phyloP scores from a whole-genome alignment of 2,329 filamentous ascomycete species.

The Chrysosphaeria jannelii region DNA sequence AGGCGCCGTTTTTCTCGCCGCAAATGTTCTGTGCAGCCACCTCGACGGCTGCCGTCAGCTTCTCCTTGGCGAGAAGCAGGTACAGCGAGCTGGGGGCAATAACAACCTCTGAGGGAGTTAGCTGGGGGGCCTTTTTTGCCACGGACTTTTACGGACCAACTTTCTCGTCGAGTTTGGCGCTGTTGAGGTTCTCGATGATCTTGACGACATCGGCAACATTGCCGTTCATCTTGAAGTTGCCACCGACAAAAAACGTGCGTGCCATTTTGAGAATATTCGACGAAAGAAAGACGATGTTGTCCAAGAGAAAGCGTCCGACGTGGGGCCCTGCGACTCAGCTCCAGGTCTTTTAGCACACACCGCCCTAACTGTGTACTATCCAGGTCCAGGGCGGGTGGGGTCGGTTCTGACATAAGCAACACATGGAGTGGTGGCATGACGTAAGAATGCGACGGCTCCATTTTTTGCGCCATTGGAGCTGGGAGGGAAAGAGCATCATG shows the following conservation, averaged over 20 bases:
- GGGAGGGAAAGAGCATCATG: no score
- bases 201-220: constrained; percentile 65
- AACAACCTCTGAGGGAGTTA: constrained; percentile 44
- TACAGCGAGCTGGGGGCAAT: constrained; percentile 76
- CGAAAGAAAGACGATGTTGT: no score
- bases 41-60: constrained; percentile 44
- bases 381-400: no score
- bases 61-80: constrained; percentile 60
- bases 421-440: no score
- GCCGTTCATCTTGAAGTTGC: constrained; percentile 99
- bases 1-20: constrained; percentile 89
- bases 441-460: no score
- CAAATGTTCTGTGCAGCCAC: constrained; percentile 92
- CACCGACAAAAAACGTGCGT: constrained; percentile 91
- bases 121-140: background rate
- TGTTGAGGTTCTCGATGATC: constrained; percentile 74
- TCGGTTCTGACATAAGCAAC: no score
- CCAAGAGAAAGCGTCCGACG: no score
- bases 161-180: constrained; percentile 48
- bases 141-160: constrained; percentile 22
- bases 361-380: no score
- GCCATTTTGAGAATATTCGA: constrained; percentile 55
- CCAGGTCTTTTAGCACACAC: no score
- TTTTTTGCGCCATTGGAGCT: no score
- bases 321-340: no score